Evolutionary conservation across 1,284 basidiomycete genomes (phyloP).

Genomic region (Phellopilus nigrolimitatus): DNA sequence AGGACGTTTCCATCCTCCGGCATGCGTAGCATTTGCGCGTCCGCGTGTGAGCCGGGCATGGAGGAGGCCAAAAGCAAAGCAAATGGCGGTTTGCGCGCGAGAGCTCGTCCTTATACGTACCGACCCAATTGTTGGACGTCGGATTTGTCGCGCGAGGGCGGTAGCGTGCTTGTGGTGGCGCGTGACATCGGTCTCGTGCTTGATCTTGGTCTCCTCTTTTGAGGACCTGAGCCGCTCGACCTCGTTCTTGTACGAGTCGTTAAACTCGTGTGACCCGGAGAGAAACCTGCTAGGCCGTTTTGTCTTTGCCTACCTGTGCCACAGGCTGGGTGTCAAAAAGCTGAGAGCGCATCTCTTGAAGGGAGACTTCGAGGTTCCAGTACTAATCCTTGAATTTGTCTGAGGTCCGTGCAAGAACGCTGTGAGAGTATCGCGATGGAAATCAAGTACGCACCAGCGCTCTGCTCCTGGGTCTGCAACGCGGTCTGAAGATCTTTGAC

Average conservation of each 20-base stretch:
- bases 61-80: constrained; percentile 60
- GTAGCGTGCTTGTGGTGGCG: constrained; percentile 85
- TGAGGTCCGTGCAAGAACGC: not conserved
- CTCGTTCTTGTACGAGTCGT: constrained; percentile 86
- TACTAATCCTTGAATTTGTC: constrained; percentile 20
- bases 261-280: constrained; percentile 66
- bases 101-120: constrained; percentile 67
- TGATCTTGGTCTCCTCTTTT: constrained; percentile 75
- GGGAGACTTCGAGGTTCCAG: constrained; percentile 71
- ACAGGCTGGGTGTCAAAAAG: constrained; percentile 64
- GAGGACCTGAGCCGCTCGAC: constrained; percentile 66
- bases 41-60: constrained; percentile 48
- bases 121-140: constrained; percentile 83
- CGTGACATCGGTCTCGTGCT: constrained; percentile 92
- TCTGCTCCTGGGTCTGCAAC: constrained; percentile 73
- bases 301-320: constrained; percentile 70
- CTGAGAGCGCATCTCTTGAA: constrained; percentile 82
- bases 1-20: constrained; percentile 61
- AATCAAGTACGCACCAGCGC: constrained; percentile 51
- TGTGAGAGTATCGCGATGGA: not conserved
- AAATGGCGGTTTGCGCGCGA: constrained; percentile 55
- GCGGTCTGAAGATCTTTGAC: constrained; percentile 67
- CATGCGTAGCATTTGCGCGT: constrained; percentile 54
- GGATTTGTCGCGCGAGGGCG: constrained; percentile 83
- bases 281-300: constrained; percentile 78